Evolutionary conservation across 176 grass and related monocot genomes (phyloP).

Genomic region (Bromus sterilis): DNA sequence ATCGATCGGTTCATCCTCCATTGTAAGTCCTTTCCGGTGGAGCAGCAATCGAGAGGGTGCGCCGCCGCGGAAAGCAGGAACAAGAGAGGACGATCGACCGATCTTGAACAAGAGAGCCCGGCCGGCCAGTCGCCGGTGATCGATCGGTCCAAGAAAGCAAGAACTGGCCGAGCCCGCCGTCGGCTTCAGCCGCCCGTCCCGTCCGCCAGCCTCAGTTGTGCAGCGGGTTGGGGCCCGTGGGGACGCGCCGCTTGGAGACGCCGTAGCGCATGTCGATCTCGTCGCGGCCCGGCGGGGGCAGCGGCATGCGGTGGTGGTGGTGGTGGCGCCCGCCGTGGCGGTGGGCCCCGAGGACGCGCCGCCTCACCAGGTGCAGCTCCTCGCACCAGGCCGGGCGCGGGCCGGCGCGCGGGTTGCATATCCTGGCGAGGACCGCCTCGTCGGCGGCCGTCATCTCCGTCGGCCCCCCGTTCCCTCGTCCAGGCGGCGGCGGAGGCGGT

Average conservation of each 20-base stretch:
- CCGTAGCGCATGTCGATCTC: constrained; percentile 70
- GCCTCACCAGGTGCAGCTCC: constrained; percentile 16
- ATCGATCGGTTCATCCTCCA: constrained; percentile 71
- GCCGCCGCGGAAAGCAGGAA: constrained; percentile 61
- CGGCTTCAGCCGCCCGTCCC: background rate
- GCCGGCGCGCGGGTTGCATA: constrained; percentile 22
- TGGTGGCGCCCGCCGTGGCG: background rate
- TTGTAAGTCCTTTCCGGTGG: constrained; percentile 77
- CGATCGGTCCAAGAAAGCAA: constrained; percentile 35
- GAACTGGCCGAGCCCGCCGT: background rate
- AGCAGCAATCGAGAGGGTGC: background rate
- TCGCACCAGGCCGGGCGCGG: constrained; percentile 35
- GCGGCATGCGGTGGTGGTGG: background rate
- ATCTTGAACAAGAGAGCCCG: background rate
- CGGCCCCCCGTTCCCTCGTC: background rate
- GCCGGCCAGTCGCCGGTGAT: background rate
- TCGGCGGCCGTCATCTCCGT: constrained; percentile 8
- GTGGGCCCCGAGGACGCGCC: background rate
- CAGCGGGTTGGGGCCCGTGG: constrained; percentile 82
- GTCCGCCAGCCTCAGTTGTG: constrained; percentile 49
- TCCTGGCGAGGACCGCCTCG: constrained; percentile 11
- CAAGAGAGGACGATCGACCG: constrained; percentile 63
- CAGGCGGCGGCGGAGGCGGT: background rate
- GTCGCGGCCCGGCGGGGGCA: constrained; percentile 35
- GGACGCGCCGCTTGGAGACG: constrained; percentile 70